These are phyloP conservation scores for Apiotrichum siamense DNA, from an alignment of 1,284 basidiomycete genomes.

Conservation along the genomic window DNA sequence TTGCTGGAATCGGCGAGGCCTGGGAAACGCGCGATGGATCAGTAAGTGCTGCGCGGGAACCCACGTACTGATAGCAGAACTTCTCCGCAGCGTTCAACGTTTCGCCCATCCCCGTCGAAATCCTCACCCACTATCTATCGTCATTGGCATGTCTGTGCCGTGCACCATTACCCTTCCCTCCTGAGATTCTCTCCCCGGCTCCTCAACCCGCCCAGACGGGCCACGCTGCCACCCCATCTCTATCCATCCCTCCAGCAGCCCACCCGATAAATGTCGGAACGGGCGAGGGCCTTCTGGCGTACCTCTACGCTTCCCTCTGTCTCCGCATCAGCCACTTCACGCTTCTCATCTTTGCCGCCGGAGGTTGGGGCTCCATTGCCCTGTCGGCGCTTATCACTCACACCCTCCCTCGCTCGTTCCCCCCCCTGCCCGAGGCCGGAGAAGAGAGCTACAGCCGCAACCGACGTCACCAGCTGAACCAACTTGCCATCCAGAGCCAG, in stretches of 20 bases:
- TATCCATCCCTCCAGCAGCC: conserved; percentile 24
- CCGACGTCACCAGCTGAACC: conserved; percentile 50
- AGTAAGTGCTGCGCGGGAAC: conserved; percentile 34
- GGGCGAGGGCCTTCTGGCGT: conserved; percentile 42
- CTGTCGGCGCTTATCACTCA: conserved; percentile 63
- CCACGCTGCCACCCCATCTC: conserved; percentile 13
- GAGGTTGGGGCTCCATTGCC: conserved; percentile 76
- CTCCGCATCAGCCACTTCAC: conserved; percentile 42
- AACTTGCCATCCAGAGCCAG: conserved; percentile 60
- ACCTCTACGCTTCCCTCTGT: conserved; percentile 38
- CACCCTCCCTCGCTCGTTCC: conserved; percentile 53
- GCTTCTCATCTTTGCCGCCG: conserved; percentile 72
- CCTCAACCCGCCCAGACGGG: conserved; percentile 29
- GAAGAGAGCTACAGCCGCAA: background rate
- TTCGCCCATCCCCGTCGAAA: conserved; percentile 39
- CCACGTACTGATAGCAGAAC: conserved; percentile 20
- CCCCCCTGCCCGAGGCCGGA: conserved; percentile 27
- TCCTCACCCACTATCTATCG: conserved; percentile 37
- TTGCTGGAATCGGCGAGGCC: conserved; percentile 67
- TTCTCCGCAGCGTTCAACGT: conserved; percentile 33
- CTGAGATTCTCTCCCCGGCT: conserved; percentile 32
- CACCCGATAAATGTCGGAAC: conserved; percentile 21
- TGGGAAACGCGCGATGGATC: conserved; percentile 71
- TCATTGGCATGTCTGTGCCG: conserved; percentile 32
- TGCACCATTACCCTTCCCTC: conserved; percentile 37